phyloP scores from a whole-genome alignment of 352 stramenopile genomes.

The Phytopythium delawarense region DNA sequence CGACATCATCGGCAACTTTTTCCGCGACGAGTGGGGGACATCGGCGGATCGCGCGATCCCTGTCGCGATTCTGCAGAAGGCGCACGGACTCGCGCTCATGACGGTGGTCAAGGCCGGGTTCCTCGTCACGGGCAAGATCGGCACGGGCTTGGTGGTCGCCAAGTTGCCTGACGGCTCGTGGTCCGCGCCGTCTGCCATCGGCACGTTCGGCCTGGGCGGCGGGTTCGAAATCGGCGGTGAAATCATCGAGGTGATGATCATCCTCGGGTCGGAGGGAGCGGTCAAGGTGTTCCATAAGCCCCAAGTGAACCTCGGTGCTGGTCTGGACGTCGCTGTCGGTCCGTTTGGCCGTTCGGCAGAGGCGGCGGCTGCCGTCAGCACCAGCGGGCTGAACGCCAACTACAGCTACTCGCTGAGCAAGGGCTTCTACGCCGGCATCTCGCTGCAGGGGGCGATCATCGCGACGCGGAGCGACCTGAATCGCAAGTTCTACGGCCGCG shows the following conservation, averaged over 20 bases:
- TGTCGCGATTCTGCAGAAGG: slow-evolving; percentile 46
- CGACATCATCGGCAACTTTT: slow-evolving; percentile 66
- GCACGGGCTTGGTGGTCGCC: slow-evolving; percentile 78
- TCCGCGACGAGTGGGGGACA: slow-evolving; percentile 47
- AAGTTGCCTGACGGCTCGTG: slow-evolving; percentile 75
- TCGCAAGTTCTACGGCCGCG: slow-evolving; percentile 88
- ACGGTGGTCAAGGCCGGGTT: slow-evolving; percentile 51
- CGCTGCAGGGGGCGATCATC: slow-evolving; percentile 84
- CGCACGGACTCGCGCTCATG: slow-evolving; percentile 49
- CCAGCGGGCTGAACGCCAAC: slow-evolving; percentile 72
- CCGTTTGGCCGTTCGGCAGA: slow-evolving; percentile 72
- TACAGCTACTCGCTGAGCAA: slow-evolving; percentile 92
- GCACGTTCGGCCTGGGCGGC: slow-evolving; percentile 74
- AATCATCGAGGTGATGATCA: slow-evolving; percentile 89
- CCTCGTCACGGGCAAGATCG: slow-evolving; percentile 56
- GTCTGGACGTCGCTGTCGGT: slow-evolving; percentile 81
- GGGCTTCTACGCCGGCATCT: slow-evolving; percentile 90
- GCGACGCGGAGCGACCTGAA: slow-evolving; percentile 78
- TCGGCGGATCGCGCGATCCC: slow-evolving; percentile 41
- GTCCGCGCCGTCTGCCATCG: slow-evolving; percentile 83
- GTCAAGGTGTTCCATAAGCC: slow-evolving; percentile 85
- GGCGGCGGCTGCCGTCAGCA: slow-evolving; percentile 61
- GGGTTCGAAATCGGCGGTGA: slow-evolving; percentile 87
- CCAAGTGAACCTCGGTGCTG: slow-evolving; percentile 82
- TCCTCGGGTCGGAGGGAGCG: slow-evolving; percentile 84